phyloP scores from a whole-genome alignment of 768 basidiomycete genomes.

The Podaxis sp. region DNA sequence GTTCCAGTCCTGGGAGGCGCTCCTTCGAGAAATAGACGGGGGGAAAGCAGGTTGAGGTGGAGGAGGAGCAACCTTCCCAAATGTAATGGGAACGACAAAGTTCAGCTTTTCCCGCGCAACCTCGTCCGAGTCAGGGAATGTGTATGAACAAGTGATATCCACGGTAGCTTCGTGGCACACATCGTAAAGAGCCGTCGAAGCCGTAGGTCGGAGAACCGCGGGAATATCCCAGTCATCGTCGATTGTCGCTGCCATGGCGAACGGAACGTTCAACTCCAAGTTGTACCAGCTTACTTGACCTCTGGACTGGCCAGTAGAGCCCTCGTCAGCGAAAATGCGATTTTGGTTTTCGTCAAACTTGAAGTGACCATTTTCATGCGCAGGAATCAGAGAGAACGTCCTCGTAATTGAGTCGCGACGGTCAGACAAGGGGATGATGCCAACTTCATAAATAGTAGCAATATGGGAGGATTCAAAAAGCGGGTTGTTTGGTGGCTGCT shows the following conservation, averaged over 20 bases:
- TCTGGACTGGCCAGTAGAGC: slow-evolving; percentile 16
- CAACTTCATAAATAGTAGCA: slow-evolving; percentile 50
- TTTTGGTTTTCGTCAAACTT: slow-evolving; percentile 45
- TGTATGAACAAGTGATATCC: slow-evolving; percentile 58
- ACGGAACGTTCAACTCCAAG: slow-evolving; percentile 54
- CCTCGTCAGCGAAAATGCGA: slow-evolving; percentile 46
- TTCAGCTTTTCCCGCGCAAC: slow-evolving; percentile 33
- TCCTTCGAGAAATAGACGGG: slow-evolving; percentile 1
- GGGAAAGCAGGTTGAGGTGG: slow-evolving; percentile 19
- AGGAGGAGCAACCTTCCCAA: slow-evolving; percentile 43
- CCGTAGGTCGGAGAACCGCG: slow-evolving; percentile 43
- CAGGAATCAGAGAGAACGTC: slow-evolving; percentile 52
- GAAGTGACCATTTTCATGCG: slow-evolving; percentile 45
- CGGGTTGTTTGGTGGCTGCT: slow-evolving; percentile 66
- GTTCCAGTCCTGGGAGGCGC: background rate
- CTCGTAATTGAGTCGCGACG: slow-evolving; percentile 27
- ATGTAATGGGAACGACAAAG: slow-evolving; percentile 52
- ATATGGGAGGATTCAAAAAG: slow-evolving; percentile 58
- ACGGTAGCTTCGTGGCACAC: slow-evolving; percentile 56
- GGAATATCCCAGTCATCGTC: slow-evolving; percentile 41
- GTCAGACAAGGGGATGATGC: slow-evolving; percentile 31
- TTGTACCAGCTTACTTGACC: slow-evolving; percentile 53
- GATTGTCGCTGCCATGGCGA: slow-evolving; percentile 31
- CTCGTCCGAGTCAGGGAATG: slow-evolving; percentile 36
- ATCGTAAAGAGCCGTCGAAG: slow-evolving; percentile 53